Conservation (phyloP, 805 yeast species). For the Wickerhamiella musiphila region DNA sequence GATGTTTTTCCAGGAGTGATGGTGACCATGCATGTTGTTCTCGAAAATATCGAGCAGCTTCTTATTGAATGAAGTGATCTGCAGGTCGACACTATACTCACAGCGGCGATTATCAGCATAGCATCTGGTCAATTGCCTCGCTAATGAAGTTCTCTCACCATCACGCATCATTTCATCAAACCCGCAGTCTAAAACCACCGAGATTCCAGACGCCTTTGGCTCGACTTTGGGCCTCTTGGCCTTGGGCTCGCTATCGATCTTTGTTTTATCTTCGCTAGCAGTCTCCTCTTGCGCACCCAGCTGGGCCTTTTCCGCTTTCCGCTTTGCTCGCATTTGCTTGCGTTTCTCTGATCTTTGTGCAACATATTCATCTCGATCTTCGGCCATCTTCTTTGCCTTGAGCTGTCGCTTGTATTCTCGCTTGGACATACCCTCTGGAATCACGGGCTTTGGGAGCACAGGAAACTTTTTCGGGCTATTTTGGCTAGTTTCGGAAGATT, state of each 20-base stretch:
- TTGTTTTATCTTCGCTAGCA: slow-evolving; percentile 8
- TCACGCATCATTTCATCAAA: slow-evolving; percentile 82
- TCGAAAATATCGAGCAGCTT: slow-evolving; percentile 54
- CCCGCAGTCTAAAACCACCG: slow-evolving; percentile 66
- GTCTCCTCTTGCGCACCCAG: slow-evolving; percentile 4
- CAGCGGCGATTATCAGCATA: slow-evolving; percentile 64
- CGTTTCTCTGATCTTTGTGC: slow-evolving; percentile 38
- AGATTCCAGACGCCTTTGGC: slow-evolving; percentile 26
- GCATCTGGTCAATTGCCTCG: slow-evolving; percentile 65
- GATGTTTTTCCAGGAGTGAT: slow-evolving; percentile 52
- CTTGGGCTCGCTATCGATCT: slow-evolving; percentile 3
- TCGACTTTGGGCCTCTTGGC: slow-evolving; percentile 5
- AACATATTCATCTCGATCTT: slow-evolving; percentile 42
- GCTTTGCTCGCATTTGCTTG: slow-evolving; percentile 20
- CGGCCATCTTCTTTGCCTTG: slow-evolving; percentile 41
- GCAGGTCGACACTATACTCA: slow-evolving; percentile 36
- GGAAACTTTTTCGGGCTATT: too few relatives aligned
- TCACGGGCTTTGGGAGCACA: too few relatives aligned
- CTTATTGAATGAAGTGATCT: slow-evolving; percentile 48
- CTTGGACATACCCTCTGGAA: slow-evolving; percentile 81
- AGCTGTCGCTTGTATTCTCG: slow-evolving; percentile 65
- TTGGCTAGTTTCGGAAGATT: too few relatives aligned
- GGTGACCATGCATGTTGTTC: slow-evolving; percentile 34
- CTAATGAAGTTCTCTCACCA: slow-evolving; percentile 48
- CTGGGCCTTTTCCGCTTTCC: slow-evolving; percentile 4